These are phyloP conservation scores for Talaromyces stipitatus DNA, from an alignment of 495 filamentous ascomycete species.

Conservation along the genomic window DNA sequence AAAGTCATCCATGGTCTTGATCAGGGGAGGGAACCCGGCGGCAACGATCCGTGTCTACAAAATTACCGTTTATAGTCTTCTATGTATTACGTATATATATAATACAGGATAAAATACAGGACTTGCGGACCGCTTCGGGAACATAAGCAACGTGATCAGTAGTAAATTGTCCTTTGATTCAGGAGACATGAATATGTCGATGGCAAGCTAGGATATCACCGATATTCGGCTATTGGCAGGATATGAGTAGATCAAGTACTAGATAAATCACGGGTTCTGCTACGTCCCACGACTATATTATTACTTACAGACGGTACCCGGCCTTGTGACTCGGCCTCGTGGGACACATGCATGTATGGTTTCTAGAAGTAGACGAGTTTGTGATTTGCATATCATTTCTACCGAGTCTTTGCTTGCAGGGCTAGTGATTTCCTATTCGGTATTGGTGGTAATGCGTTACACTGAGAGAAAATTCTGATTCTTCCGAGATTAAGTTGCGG, in stretches of 20 bases:
- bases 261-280: neutral
- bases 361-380: neutral
- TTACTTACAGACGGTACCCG: neutral
- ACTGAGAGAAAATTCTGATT: neutral
- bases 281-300: neutral
- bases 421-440: neutral
- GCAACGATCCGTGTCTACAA: constrained; percentile 1
- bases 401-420: neutral
- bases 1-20: neutral
- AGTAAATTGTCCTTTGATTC: neutral
- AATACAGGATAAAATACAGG: neutral
- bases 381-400: neutral
- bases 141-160: neutral
- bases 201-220: neutral
- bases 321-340: neutral
- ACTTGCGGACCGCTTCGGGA: neutral
- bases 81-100: neutral
- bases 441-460: neutral
- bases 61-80: neutral
- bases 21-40: constrained; percentile 1
- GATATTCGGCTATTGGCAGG: neutral
- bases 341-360: neutral
- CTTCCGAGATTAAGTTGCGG: neutral
- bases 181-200: neutral
- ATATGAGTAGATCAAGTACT: neutral